Conservation (phyloP, 2,329 filamentous ascomycete genomes). For the Neofusicoccum laricinum region DNA sequence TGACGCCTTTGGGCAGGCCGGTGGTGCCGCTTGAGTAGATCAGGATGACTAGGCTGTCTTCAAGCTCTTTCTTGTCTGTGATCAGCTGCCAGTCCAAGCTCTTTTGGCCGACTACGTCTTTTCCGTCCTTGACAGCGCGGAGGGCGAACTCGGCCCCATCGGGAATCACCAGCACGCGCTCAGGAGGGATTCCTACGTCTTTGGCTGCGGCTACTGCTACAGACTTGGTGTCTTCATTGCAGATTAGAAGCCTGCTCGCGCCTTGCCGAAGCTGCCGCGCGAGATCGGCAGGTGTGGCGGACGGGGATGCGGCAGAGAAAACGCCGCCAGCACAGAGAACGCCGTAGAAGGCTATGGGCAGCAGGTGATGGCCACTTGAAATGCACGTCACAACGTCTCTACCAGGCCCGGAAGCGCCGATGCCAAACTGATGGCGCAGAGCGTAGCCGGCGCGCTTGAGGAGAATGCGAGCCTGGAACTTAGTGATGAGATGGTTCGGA, state of each 20-base stretch:
- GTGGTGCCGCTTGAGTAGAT: constrained; percentile 39
- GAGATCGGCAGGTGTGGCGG: constrained; percentile 51
- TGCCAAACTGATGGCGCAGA: constrained; percentile 52
- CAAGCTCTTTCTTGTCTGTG: constrained; percentile 48
- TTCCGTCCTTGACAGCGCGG: constrained; percentile 30
- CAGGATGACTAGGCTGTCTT: constrained; percentile 30
- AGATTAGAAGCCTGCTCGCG: constrained; percentile 42
- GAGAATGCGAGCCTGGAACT: constrained; percentile 47
- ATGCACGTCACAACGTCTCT: constrained; percentile 54
- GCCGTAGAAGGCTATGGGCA: constrained; percentile 54
- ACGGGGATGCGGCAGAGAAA: constrained; percentile 54
- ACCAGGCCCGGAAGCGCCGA: constrained; percentile 49
- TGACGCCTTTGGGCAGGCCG: constrained; percentile 45
- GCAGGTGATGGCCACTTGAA: constrained; percentile 55
- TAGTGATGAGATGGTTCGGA: constrained; percentile 54
- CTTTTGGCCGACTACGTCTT: constrained; percentile 33
- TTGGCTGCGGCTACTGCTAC: constrained; percentile 50
- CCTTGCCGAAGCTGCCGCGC: constrained; percentile 47
- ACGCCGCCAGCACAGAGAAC: constrained; percentile 59
- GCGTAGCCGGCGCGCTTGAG: constrained; percentile 55
- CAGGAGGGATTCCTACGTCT: constrained; percentile 43
- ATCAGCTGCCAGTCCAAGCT: constrained; percentile 54
- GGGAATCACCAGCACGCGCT: constrained; percentile 52
- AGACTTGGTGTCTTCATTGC: constrained; percentile 49
- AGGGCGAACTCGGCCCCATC: constrained; percentile 39